Conservation (phyloP, 2,329 filamentous ascomycete genomes). For the Xylaria sp. region DNA sequence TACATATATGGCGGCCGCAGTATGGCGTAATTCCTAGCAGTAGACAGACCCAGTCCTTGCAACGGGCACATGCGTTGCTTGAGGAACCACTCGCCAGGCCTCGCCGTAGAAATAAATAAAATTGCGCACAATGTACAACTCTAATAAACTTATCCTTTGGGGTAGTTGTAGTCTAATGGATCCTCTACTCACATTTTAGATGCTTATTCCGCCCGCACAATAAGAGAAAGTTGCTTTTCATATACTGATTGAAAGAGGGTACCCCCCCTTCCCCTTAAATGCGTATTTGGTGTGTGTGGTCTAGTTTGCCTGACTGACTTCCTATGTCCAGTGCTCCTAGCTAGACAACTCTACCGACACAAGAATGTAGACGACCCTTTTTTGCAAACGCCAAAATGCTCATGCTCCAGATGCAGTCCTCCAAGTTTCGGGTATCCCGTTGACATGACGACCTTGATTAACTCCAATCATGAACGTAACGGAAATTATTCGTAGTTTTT, state of each 20-base stretch:
- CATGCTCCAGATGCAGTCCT: conserved; percentile 23
- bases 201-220: not conserved
- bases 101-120: too few relatives aligned
- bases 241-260: not conserved
- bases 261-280: not conserved
- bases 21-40: too few relatives aligned
- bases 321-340: conserved; percentile 26
- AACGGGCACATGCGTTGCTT: too few relatives aligned
- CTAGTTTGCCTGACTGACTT: conserved; percentile 5
- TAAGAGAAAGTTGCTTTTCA: not conserved
- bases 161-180: too few relatives aligned
- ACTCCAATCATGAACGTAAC: conserved; percentile 13
- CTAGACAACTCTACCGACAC: conserved; percentile 10
- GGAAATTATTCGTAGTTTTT: conserved; percentile 10
- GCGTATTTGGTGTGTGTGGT: not conserved
- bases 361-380: conserved; percentile 1
- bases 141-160: too few relatives aligned
- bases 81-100: too few relatives aligned
- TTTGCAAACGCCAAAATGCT: conserved; percentile 26
- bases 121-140: too few relatives aligned
- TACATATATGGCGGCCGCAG: too few relatives aligned
- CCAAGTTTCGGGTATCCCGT: conserved; percentile 18
- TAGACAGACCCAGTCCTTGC: too few relatives aligned
- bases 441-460: conserved; percentile 16
- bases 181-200: too few relatives aligned